These are phyloP conservation scores for Lignosus rhinocerotis DNA, from an alignment of 1,284 basidiomycete species.

Conservation along the genomic window DNA sequence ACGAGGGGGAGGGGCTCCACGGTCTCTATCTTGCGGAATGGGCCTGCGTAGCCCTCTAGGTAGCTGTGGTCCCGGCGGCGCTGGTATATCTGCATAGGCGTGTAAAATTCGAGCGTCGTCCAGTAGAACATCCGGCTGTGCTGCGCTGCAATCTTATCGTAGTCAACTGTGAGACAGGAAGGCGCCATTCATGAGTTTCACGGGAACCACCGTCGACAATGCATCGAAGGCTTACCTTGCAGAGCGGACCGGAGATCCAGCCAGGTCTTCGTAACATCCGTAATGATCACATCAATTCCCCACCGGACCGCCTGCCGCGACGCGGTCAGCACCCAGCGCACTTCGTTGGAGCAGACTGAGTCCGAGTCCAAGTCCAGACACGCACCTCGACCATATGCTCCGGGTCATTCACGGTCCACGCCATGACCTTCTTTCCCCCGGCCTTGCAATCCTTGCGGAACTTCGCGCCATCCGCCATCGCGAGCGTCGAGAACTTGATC, in stretches of 20 bases:
- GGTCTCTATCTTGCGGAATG: conserved; percentile 27
- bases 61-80: conserved; percentile 20
- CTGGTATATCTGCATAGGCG: conserved; percentile 40
- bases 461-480: conserved; percentile 70
- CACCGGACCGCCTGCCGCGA: conserved; percentile 77
- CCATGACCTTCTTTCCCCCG: conserved; percentile 86
- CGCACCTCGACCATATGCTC: conserved; percentile 92
- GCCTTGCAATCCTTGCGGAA: conserved; percentile 82
- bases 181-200: not conserved
- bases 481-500: conserved; percentile 78
- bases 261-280: conserved; percentile 82
- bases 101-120: conserved; percentile 68
- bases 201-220: not conserved
- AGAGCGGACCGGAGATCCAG: conserved; percentile 71
- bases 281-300: conserved; percentile 91
- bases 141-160: conserved; percentile 60
- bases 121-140: conserved; percentile 75
- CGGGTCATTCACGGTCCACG: conserved; percentile 95
- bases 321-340: not conserved
- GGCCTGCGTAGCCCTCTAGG: conserved; percentile 31
- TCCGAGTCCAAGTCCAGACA: conserved; percentile 6
- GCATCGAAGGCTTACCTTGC: conserved; percentile 47
- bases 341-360: not conserved
- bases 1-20: conserved; percentile 11
- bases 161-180: conserved; percentile 51